A percentile compares a stretch with the other conserved stretches of the same genome.
phyloP scores from a whole-genome alignment of 139 green algal genomes.

The Tetratostichococcus sp. region DNA sequence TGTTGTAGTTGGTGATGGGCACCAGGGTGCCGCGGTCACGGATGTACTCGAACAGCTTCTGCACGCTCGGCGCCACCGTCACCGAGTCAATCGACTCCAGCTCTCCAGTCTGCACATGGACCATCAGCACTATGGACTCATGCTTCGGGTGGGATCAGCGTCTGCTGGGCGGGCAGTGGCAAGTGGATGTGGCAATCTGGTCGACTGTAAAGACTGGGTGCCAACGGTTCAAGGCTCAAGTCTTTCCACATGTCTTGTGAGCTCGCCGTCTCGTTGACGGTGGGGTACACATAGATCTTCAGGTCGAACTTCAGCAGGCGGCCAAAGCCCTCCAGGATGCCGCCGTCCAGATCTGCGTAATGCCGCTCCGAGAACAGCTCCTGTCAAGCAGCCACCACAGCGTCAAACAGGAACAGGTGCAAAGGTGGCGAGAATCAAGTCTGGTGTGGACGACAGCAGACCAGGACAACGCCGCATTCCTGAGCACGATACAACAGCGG shows the following conservation, averaged over 20 bases:
- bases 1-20: conserved; percentile 31
- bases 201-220: too few species aligned
- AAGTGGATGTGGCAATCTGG: too few species aligned
- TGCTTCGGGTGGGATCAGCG: too few species aligned
- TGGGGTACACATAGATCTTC: conserved; percentile 49
- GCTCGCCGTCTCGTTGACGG: conserved; percentile 26
- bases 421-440: too few species aligned
- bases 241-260: too few species aligned
- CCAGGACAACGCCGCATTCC: too few species aligned
- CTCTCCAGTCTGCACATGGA: conserved; percentile 15
- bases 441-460: too few species aligned
- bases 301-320: conserved; percentile 43
- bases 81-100: conserved; percentile 26
- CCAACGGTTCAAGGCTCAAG: too few species aligned
- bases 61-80: conserved; percentile 29
- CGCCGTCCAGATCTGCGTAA: conserved; percentile 43
- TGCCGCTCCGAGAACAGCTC: conserved; percentile 41
- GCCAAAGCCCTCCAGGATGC: conserved; percentile 49
- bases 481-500: too few species aligned
- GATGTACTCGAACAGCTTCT: conserved; percentile 53
- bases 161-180: too few species aligned
- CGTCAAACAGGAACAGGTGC: too few species aligned
- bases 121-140: too few species aligned
- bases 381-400: conserved; percentile 21
- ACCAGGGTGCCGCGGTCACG: conserved; percentile 35